Evolutionary conservation across 768 basidiomycete genomes (phyloP).

Genomic region (Tulasnella sp.): DNA sequence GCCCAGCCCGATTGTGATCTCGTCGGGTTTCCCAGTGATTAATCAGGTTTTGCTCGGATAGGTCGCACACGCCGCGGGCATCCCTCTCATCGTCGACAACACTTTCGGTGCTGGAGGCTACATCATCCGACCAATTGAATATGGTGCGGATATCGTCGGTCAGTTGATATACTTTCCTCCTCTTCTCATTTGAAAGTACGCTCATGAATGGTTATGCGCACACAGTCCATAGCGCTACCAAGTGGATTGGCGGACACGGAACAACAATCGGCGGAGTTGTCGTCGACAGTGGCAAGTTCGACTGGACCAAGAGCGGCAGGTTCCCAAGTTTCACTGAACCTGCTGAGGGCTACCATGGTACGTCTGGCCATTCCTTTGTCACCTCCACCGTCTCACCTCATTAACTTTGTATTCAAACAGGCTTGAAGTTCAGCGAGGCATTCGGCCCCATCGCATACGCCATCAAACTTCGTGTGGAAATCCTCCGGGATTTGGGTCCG

Average conservation of each 20-base stretch:
- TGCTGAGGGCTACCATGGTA: conserved; percentile 58
- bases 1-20: too few species aligned
- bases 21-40: too few species aligned
- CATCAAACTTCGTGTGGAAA: conserved; percentile 40
- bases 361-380: not conserved
- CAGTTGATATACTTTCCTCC: conserved; percentile 21
- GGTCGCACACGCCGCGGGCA: conserved; percentile 62
- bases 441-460: conserved; percentile 61
- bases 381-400: not conserved
- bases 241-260: conserved; percentile 61
- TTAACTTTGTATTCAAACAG: not conserved
- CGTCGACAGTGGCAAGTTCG: conserved; percentile 70
- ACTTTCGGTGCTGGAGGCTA: conserved; percentile 73
- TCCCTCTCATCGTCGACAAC: conserved; percentile 76
- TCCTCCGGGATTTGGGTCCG: conserved; percentile 61
- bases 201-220: not conserved
- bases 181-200: not conserved
- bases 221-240: conserved; percentile 65
- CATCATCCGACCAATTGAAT: conserved; percentile 58
- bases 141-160: conserved; percentile 72
- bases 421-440: conserved; percentile 50
- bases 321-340: conserved; percentile 72
- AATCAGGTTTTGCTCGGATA: too few species aligned
- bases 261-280: conserved; percentile 72
- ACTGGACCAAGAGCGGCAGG: conserved; percentile 58